phyloP scores from a whole-genome alignment of 495 filamentous ascomycete genomes.

The Penicillium waksmanii region DNA sequence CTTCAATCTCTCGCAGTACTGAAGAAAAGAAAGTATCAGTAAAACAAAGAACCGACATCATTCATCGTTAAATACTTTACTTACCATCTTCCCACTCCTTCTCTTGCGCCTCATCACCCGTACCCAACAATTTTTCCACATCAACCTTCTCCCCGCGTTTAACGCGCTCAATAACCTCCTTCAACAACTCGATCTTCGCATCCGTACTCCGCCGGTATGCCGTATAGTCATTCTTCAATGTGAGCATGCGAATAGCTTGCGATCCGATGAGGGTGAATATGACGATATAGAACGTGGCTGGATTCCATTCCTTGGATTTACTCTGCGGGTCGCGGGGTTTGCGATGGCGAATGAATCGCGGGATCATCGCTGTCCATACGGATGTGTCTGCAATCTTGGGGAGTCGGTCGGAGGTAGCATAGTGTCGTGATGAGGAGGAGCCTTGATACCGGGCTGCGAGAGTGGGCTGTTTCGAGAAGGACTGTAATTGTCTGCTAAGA shows the following conservation, averaged over 20 bases:
- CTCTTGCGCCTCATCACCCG: slow-evolving; percentile 75
- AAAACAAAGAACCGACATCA: neutral
- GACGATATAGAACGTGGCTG: slow-evolving; percentile 88
- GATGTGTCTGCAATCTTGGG: slow-evolving; percentile 66
- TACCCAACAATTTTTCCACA: slow-evolving; percentile 80
- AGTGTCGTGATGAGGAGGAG: slow-evolving; percentile 24
- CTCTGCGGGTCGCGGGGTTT: slow-evolving; percentile 27
- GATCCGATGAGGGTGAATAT: slow-evolving; percentile 91
- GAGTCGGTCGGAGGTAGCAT: slow-evolving; percentile 41
- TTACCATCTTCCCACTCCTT: slow-evolving; percentile 86
- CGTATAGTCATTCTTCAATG: slow-evolving; percentile 72
- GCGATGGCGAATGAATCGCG: slow-evolving; percentile 48
- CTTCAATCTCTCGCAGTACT: slow-evolving; percentile 82
- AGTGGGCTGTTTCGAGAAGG: neutral
- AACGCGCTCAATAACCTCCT: slow-evolving; percentile 81
- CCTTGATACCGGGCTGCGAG: slow-evolving; percentile 10
- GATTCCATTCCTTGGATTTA: slow-evolving; percentile 80
- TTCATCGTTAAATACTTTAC: slow-evolving; percentile 4
- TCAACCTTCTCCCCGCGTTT: slow-evolving; percentile 88
- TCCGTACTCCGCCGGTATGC: slow-evolving; percentile 75
- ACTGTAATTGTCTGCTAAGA: slow-evolving; percentile 8
- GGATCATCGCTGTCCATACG: slow-evolving; percentile 73
- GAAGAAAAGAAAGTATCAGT: slow-evolving; percentile 23
- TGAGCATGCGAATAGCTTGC: slow-evolving; percentile 90
- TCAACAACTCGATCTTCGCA: slow-evolving; percentile 73